Percentiles rank a stretch among this genome's conserved stretches.
Evolutionary conservation across 2,329 filamentous ascomycete species (phyloP).

Genomic region (Exophiala lecanii-corni): DNA sequence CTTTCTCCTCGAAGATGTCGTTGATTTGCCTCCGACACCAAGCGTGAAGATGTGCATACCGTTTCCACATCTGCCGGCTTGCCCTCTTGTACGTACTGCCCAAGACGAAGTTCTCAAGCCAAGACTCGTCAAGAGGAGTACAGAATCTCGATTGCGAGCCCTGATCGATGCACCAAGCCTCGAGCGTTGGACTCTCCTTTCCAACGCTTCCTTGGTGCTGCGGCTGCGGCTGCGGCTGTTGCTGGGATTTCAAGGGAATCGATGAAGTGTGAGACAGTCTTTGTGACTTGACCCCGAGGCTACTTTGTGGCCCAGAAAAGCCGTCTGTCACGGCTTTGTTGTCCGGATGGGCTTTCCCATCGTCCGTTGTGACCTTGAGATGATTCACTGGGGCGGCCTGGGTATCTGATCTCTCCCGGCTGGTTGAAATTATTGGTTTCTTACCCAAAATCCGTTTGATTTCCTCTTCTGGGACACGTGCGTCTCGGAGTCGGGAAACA

Average conservation of each 20-base stretch:
- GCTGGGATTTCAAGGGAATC: too few relatives aligned
- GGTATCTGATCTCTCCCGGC: neutral
- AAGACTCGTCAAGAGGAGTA: neutral
- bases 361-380: too few relatives aligned
- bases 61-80: neutral
- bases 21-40: conserved; percentile 1
- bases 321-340: too few relatives aligned
- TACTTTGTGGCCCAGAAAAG: too few relatives aligned
- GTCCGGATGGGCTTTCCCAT: too few relatives aligned
- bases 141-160: conserved; percentile 1
- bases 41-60: neutral
- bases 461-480: neutral
- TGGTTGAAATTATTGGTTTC: neutral
- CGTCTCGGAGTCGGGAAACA: neutral
- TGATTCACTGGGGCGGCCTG: too few relatives aligned
- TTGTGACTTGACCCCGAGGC: too few relatives aligned
- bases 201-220: neutral
- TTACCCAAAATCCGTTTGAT: neutral
- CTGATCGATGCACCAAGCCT: conserved; percentile 1
- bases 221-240: too few relatives aligned
- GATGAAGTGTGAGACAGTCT: neutral
- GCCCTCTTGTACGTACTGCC: neutral
- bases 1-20: neutral
- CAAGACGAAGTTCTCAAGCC: neutral
- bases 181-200: neutral